phyloP scores from a whole-genome alignment of 106 monocot species.

The Dioscorea zingiberensis region DNA sequence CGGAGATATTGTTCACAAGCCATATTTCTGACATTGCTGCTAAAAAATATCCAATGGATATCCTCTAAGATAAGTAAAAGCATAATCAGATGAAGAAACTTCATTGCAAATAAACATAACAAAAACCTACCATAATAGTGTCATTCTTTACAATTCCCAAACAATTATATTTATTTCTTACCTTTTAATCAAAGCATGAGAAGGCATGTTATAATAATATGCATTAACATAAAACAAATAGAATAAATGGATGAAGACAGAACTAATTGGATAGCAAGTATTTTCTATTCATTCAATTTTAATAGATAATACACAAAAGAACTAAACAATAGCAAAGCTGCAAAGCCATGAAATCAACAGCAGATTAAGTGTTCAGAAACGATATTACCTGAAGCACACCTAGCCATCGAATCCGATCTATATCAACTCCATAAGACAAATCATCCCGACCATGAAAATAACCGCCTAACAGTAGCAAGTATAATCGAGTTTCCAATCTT shows the following conservation, averaged over 20 bases:
- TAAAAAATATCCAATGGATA: slow-evolving; percentile 90
- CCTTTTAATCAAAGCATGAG: not conserved
- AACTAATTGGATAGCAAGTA: not conserved
- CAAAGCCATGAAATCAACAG: not conserved
- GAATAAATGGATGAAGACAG: not conserved
- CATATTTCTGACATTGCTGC: slow-evolving; percentile 86
- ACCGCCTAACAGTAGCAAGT: slow-evolving; percentile 51
- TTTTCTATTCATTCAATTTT: not conserved
- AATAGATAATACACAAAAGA: not conserved
- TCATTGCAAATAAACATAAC: not conserved
- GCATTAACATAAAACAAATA: not conserved
- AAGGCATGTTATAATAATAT: not conserved
- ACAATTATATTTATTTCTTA: too few relatives aligned
- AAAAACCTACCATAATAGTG: not conserved
- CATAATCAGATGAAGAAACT: slow-evolving; percentile 12
- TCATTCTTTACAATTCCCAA: not conserved
- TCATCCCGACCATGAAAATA: slow-evolving; percentile 81
- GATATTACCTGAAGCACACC: slow-evolving; percentile 74
- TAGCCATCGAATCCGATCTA: slow-evolving; percentile 66
- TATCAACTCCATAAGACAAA: slow-evolving; percentile 86
- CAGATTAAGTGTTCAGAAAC: not conserved
- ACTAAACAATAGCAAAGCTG: not conserved
- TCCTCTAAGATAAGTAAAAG: slow-evolving; percentile 53
- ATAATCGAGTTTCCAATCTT: not conserved
- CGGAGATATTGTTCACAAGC: slow-evolving; percentile 44